Evolutionary conservation across 108 stramenopile species (phyloP).

Genomic region (Aurantiochytrium sp.): DNA sequence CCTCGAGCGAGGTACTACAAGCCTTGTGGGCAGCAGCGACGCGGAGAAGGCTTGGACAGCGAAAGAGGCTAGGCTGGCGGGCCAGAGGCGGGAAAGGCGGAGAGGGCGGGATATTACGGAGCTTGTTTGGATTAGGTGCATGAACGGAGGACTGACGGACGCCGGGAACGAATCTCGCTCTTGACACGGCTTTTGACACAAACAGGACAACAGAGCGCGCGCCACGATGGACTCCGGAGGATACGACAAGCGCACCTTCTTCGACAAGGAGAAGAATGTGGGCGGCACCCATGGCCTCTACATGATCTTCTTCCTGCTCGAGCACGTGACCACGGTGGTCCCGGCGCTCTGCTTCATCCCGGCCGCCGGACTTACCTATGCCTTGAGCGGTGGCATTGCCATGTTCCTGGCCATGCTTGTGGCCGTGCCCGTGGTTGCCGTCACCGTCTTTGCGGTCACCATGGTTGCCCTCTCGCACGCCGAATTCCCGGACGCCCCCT

Average conservation of each 20-base stretch:
- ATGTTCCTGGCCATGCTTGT: background rate
- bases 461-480: background rate
- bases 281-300: conserved; percentile 17
- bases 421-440: background rate
- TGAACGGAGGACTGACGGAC: too few species aligned
- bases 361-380: background rate
- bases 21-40: too few species aligned
- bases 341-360: background rate
- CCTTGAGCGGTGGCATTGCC: background rate
- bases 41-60: too few species aligned
- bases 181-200: background rate
- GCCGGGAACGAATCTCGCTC: too few species aligned
- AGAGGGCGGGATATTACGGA: too few species aligned
- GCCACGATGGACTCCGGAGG: conserved; percentile 16
- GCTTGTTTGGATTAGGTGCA: too few species aligned
- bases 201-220: background rate
- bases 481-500: background rate
- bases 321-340: conserved; percentile 12
- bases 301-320: conserved; percentile 16
- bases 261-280: conserved; percentile 18
- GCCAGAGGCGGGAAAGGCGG: too few species aligned
- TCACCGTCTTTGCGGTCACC: background rate
- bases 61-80: too few species aligned
- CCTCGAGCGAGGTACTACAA: too few species aligned
- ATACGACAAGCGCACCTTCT: background rate